These are phyloP conservation scores for Aspergillus vadensis DNA, from an alignment of 2,329 filamentous ascomycete genomes.

Conservation along the genomic window DNA sequence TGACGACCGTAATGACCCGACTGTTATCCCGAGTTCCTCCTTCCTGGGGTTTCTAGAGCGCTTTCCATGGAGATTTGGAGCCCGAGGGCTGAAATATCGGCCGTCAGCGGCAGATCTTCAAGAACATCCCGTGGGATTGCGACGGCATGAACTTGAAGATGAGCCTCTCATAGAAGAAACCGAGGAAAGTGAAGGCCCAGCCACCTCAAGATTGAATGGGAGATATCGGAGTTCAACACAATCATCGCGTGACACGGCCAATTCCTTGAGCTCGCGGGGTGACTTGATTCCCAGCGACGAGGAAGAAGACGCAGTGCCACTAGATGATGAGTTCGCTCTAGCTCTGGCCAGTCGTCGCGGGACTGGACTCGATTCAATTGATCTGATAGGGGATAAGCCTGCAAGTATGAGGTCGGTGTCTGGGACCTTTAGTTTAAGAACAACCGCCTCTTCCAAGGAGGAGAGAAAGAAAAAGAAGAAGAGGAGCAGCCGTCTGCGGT, in stretches of 20 bases:
- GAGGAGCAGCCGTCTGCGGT: slow-evolving; percentile 31
- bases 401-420: slow-evolving; percentile 44
- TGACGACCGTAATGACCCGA: slow-evolving; percentile 67
- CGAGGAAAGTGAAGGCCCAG: slow-evolving; percentile 47
- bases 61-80: slow-evolving; percentile 81
- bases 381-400: slow-evolving; percentile 68
- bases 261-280: slow-evolving; percentile 82
- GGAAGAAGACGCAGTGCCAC: slow-evolving; percentile 87
- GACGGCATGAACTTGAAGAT: slow-evolving; percentile 56
- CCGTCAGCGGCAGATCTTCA: slow-evolving; percentile 88
- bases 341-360: slow-evolving; percentile 68
- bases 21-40: slow-evolving; percentile 84
- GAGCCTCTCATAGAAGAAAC: slow-evolving; percentile 71
- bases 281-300: slow-evolving; percentile 92
- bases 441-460: slow-evolving; percentile 43
- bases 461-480: slow-evolving; percentile 41
- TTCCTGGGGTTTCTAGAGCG: slow-evolving; percentile 82
- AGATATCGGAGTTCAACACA: slow-evolving; percentile 73
- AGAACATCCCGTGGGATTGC: slow-evolving; percentile 71
- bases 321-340: slow-evolving; percentile 91
- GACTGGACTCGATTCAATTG: slow-evolving; percentile 62
- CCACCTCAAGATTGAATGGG: slow-evolving; percentile 21
- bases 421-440: slow-evolving; percentile 51
- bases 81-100: slow-evolving; percentile 77
- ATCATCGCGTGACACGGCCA: slow-evolving; percentile 77